Evolutionary conservation across 2,329 filamentous ascomycete genomes (phyloP).

Genomic region (Hymenoscyphus albidus): DNA sequence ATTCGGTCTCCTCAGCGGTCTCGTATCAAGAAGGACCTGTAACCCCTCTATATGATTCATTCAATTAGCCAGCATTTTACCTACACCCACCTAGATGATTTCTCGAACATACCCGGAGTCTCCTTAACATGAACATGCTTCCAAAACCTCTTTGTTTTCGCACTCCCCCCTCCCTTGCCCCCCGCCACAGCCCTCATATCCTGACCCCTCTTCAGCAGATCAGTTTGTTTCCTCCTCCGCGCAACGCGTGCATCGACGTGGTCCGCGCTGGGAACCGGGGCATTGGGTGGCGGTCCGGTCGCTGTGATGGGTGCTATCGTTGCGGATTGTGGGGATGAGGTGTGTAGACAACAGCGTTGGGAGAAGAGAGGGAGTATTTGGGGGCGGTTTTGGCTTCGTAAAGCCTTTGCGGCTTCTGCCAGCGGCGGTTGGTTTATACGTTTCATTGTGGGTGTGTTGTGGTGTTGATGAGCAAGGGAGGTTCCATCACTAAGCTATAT

Average conservation of each 20-base stretch:
- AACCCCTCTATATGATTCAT: constrained; percentile 26
- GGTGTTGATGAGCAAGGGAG: neutral
- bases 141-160: constrained; percentile 76
- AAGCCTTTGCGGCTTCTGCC: constrained; percentile 10
- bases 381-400: constrained; percentile 11
- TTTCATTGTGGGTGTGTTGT: constrained; percentile 28
- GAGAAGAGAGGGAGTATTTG: constrained; percentile 9
- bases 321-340: constrained; percentile 26
- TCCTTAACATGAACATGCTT: constrained; percentile 72
- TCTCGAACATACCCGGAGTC: constrained; percentile 51
- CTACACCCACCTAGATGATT: neutral
- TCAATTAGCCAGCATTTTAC: neutral
- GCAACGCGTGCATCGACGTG: constrained; percentile 42
- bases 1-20: constrained; percentile 72
- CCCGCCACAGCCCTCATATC: constrained; percentile 41
- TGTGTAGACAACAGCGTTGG: constrained; percentile 24
- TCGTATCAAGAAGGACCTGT: constrained; percentile 56
- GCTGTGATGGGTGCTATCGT: constrained; percentile 46
- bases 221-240: constrained; percentile 51
- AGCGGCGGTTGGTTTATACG: constrained; percentile 27
- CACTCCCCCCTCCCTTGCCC: constrained; percentile 38
- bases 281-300: constrained; percentile 55
- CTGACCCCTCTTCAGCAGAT: constrained; percentile 50
- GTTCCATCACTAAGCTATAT: neutral
- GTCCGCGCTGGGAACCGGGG: constrained; percentile 45